Evolutionary conservation across 2,329 filamentous ascomycete genomes (phyloP), one percentile per base, ranked within the genome.

Genomic region (Diaporthe australafricana): DNA sequence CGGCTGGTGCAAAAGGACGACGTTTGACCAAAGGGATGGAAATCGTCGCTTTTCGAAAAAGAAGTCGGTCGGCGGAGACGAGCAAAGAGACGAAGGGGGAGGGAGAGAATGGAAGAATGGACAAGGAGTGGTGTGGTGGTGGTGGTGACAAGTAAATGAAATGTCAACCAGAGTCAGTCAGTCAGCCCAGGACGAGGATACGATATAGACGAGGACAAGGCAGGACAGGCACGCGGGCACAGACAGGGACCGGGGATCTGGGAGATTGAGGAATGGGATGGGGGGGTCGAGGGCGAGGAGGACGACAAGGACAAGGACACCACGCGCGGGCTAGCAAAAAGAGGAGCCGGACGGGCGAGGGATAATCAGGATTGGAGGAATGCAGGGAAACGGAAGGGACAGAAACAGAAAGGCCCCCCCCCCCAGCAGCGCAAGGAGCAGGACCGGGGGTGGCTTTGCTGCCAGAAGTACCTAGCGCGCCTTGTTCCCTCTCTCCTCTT

Each of bases 1-100:
- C 57, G 63, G 53, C n/a, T n/a, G 57, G 71, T 27, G 3, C 42
- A 45, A 72, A 74, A 73, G 73, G 72, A 74, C 75, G 73, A 75
- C 75, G 75, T 75, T n/a, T 75, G 76, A 65, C 68, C 73, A 74
- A 75, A 62, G 55, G 71, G 60, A 71, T 65, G 68, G 71, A 72
- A n/a, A 72, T 75, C 70, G 69, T 68, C 73, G 72, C 70, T 70
- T 73, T 60, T 60, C 22, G 42, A 32, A 7, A 45, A 42, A 60
- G 75, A 73, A 74, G 52, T n/a, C 40, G 20, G 60, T 56, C 60
- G 60, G 40, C 62, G 63, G 68, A 47, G 68, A 52, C 70, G 70
- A 70, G 67, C 71, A 75, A 25, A 67, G 62, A 35, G 27, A 75
- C 70, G 71, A 55, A 45, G 73, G 73, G 73, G 72, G 70, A 73